Evolutionary conservation across 2,329 filamentous ascomycete genomes (phyloP).

Genomic region (Pseudogymnoascus sp.): DNA sequence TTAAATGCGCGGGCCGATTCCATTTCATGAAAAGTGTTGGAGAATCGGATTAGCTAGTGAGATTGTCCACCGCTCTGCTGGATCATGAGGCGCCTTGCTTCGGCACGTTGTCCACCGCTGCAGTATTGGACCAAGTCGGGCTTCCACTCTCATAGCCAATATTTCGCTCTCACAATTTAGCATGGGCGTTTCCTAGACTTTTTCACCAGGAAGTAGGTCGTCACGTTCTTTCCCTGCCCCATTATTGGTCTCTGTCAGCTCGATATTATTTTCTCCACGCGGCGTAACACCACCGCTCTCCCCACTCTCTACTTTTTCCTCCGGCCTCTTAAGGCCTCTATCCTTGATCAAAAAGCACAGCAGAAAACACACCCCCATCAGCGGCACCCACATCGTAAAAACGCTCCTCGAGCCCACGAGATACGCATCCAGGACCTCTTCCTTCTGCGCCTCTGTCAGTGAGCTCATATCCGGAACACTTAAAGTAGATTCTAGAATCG

Average conservation of each 20-base stretch:
- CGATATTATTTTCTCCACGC: neutral
- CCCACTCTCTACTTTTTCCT: conserved; percentile 18
- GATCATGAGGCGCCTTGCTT: neutral
- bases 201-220: neutral
- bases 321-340: conserved; percentile 35
- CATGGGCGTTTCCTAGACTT: neutral
- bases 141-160: neutral
- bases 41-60: neutral
- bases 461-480: conserved; percentile 20
- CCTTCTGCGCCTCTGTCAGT: conserved; percentile 19
- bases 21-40: neutral
- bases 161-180: neutral
- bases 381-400: conserved; percentile 48
- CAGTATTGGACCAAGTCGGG: neutral
- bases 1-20: neutral
- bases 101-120: neutral
- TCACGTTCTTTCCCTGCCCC: neutral
- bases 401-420: conserved; percentile 46
- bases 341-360: conserved; percentile 46
- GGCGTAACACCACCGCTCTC: neutral
- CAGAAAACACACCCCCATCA: conserved; percentile 44
- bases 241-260: neutral
- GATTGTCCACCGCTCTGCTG: neutral
- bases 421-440: conserved; percentile 42
- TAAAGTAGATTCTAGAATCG: conserved; percentile 22